Conservation (phyloP, 805 yeast species). For the Soucietia sequanensis region DNA sequence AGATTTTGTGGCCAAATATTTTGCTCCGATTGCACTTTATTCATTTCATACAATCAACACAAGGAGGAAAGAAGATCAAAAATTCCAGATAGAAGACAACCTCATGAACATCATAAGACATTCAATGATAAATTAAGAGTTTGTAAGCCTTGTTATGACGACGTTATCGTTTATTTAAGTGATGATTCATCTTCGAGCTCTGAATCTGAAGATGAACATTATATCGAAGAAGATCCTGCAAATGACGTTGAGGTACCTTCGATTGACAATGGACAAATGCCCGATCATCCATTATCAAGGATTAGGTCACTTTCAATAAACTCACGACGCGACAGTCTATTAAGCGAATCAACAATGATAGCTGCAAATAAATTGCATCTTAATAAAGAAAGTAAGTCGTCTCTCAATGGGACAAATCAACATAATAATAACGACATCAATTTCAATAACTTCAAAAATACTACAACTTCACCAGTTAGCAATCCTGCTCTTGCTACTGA, state of each 20-base stretch:
- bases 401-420: neutral
- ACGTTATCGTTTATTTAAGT: slow-evolving; percentile 66
- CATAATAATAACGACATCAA: neutral
- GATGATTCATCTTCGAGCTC: slow-evolving; percentile 54
- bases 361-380: slow-evolving; percentile 11
- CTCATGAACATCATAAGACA: neutral
- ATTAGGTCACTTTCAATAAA: slow-evolving; percentile 27
- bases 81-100: slow-evolving; percentile 5
- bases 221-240: slow-evolving; percentile 24
- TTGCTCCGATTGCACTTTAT: slow-evolving; percentile 77
- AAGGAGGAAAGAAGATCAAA: slow-evolving; percentile 33
- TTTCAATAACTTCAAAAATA: no score
- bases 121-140: slow-evolving; percentile 72
- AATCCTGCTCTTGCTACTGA: neutral
- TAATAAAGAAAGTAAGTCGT: slow-evolving; percentile 3
- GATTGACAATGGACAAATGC: slow-evolving; percentile 3
- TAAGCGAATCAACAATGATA: slow-evolving; percentile 13
- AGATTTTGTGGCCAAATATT: slow-evolving; percentile 95
- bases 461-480: neutral
- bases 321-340: slow-evolving; percentile 21
- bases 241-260: slow-evolving; percentile 2
- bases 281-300: slow-evolving; percentile 27
- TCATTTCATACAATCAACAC: slow-evolving; percentile 58
- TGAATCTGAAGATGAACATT: slow-evolving; percentile 18
- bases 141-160: slow-evolving; percentile 73